A percentile compares a stretch with the other conserved stretches of the same genome.
Conservation (phyloP, 306 rosid species). For the Sicyos edulis region DNA sequence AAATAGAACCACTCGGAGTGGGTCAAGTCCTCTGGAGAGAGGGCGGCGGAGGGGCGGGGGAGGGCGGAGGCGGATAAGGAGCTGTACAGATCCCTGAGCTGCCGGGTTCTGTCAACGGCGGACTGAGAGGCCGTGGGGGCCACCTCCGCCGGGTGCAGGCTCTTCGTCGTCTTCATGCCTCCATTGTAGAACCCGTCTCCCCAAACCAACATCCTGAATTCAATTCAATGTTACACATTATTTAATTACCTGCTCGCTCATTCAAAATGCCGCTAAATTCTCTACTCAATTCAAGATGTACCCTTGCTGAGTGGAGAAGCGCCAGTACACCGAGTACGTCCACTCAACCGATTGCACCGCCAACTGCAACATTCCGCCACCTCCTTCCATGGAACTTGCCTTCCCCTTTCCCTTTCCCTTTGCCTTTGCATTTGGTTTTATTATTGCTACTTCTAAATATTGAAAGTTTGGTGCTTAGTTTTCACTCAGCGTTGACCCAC, state of each 20-base stretch:
- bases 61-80: constrained; percentile 67
- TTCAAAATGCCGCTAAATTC: no score
- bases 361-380: constrained; percentile 46
- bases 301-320: constrained; percentile 75
- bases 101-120: constrained; percentile 80
- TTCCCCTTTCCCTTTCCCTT: no score
- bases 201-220: constrained; percentile 67
- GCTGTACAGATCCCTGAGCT: constrained; percentile 82
- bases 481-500: no score
- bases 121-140: not conserved
- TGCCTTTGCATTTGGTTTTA: no score
- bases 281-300: no score
- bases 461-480: no score
- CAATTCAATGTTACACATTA: no score
- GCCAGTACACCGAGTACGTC: constrained; percentile 98
- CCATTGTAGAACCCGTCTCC: constrained; percentile 95
- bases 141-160: constrained; percentile 58
- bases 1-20: constrained; percentile 97
- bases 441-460: no score
- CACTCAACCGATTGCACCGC: constrained; percentile 97
- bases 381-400: constrained; percentile 22
- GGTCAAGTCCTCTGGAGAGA: constrained; percentile 93
- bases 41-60: constrained; percentile 54
- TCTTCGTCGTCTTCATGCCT: constrained; percentile 85
- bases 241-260: no score